phyloP scores from a whole-genome alignment of 2,329 filamentous ascomycete species.

The Cladosporium cucumerinum region DNA sequence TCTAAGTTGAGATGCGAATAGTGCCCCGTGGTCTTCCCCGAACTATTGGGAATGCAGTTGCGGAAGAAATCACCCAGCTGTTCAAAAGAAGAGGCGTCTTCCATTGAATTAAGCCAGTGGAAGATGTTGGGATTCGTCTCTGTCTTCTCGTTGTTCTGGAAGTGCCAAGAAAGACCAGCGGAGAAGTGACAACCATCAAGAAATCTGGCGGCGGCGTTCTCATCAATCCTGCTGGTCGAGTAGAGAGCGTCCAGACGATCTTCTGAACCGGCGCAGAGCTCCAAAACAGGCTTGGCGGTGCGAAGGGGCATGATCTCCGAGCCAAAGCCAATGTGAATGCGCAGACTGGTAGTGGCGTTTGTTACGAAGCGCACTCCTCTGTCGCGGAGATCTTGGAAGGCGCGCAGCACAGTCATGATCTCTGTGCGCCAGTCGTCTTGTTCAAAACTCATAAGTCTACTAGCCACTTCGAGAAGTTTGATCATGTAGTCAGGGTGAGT shows the following conservation, averaged over 20 bases:
- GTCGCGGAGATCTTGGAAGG: too few species aligned
- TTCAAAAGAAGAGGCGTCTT: constrained; percentile 1
- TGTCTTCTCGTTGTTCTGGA: not conserved
- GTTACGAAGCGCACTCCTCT: constrained; percentile 19
- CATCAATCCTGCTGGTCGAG: constrained; percentile 10
- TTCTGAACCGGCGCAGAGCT: constrained; percentile 22
- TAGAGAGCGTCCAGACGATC: constrained; percentile 22
- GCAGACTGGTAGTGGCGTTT: constrained; percentile 21
- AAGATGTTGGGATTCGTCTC: constrained; percentile 13
- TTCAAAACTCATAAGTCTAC: constrained; percentile 7
- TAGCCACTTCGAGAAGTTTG: constrained; percentile 19
- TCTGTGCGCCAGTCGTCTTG: too few species aligned
- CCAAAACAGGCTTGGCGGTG: constrained; percentile 21
- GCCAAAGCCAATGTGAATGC: constrained; percentile 23
- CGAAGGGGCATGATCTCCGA: constrained; percentile 15
- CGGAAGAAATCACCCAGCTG: constrained; percentile 14
- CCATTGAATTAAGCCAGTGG: constrained; percentile 21
- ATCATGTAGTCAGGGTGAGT: not conserved
- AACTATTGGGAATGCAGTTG: not conserved
- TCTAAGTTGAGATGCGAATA: constrained; percentile 22
- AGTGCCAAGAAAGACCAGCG: constrained; percentile 14
- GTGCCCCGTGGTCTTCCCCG: constrained; percentile 11
- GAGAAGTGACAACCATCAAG: not conserved
- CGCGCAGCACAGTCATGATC: too few species aligned
- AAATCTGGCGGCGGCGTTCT: not conserved